These are phyloP conservation scores for Cladosporium phlei DNA, from an alignment of 2,329 filamentous ascomycete genomes.

Conservation along the genomic window DNA sequence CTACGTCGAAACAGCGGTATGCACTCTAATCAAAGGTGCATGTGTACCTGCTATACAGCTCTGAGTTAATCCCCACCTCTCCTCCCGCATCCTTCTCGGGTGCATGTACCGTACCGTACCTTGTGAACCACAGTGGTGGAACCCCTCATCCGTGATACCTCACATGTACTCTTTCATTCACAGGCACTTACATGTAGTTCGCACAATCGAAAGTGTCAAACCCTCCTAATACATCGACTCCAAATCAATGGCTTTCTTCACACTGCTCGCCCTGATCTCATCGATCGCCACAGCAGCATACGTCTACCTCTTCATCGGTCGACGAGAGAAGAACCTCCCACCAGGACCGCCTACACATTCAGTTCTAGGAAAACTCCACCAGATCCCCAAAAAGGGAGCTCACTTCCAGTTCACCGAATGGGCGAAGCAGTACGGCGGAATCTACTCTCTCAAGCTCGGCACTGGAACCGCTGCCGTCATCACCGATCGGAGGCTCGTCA, in stretches of 20 bases:
- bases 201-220: no score
- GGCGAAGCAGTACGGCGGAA: slow-evolving; percentile 26
- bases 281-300: slow-evolving; percentile 12
- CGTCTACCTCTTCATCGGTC: slow-evolving; percentile 16
- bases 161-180: no score
- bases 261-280: neutral
- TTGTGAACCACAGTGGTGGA: neutral
- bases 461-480: slow-evolving; percentile 39
- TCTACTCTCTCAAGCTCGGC: slow-evolving; percentile 38
- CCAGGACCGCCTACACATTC: slow-evolving; percentile 40
- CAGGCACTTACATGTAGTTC: no score
- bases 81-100: no score
- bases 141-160: slow-evolving; percentile 3
- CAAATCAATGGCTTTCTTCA: neutral
- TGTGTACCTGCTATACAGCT: no score
- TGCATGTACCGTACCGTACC: no score
- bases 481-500: slow-evolving; percentile 37
- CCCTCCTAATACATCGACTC: no score
- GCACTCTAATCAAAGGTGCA: no score
- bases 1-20: no score
- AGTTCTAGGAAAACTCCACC: slow-evolving; percentile 40
- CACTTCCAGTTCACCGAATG: slow-evolving; percentile 29
- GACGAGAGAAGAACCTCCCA: slow-evolving; percentile 22
- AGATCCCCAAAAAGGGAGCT: slow-evolving; percentile 33
- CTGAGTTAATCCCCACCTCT: no score